phyloP scores from a whole-genome alignment of 352 stramenopile species.

The Globisporangium nodosum region DNA sequence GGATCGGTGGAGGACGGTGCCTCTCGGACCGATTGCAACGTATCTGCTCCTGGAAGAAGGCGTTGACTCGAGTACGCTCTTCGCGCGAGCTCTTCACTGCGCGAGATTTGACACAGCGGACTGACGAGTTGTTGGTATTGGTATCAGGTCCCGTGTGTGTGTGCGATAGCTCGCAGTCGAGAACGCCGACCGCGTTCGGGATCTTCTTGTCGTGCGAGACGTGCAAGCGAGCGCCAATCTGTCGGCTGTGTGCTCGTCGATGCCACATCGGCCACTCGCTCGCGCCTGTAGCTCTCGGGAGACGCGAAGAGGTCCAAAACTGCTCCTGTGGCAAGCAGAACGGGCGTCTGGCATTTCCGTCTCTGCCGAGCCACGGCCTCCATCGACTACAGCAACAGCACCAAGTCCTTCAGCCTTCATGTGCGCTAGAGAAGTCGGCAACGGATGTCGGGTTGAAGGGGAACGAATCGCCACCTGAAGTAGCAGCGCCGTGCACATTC shows the following conservation, averaged over 20 bases:
- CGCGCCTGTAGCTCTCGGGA: slow-evolving; percentile 7
- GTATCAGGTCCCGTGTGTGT: slow-evolving; percentile 13
- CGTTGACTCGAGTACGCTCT: neutral
- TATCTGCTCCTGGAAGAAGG: slow-evolving; percentile 10
- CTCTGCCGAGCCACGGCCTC: neutral
- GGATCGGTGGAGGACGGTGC: slow-evolving; percentile 67
- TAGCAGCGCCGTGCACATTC: neutral
- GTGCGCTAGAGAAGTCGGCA: no score
- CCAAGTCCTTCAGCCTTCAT: neutral
- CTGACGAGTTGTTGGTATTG: slow-evolving; percentile 1
- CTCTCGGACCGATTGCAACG: slow-evolving; percentile 16
- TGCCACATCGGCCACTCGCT: slow-evolving; percentile 42
- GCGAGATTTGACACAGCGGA: no score
- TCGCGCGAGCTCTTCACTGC: neutral
- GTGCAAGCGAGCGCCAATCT: slow-evolving; percentile 37
- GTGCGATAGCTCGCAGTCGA: slow-evolving; percentile 28
- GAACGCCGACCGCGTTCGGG: slow-evolving; percentile 20
- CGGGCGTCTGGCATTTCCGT: neutral
- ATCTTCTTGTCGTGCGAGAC: slow-evolving; percentile 44
- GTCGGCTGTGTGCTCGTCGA: slow-evolving; percentile 38
- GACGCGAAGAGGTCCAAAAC: no score
- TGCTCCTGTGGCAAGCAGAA: no score
- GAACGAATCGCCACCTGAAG: neutral
- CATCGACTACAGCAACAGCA: no score
- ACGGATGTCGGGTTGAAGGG: no score